A percentile compares a stretch with the other conserved stretches of the same genome.
These are phyloP conservation scores for Pseudogymnoascus pannorum DNA, from an alignment of 2,329 filamentous ascomycete genomes.

Conservation along the genomic window DNA sequence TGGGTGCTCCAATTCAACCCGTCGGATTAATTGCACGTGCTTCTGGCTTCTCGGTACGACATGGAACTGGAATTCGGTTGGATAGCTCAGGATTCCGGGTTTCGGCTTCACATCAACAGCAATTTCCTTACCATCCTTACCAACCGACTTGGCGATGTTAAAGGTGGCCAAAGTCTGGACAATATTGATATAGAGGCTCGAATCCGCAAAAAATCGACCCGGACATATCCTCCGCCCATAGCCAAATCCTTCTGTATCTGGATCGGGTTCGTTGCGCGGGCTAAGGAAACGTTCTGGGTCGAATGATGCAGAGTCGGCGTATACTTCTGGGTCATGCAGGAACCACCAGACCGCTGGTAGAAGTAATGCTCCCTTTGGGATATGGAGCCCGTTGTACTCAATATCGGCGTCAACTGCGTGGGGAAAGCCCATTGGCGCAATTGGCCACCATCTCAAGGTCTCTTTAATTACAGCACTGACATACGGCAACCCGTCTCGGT, in stretches of 20 bases:
- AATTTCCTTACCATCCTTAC: constrained; percentile 30
- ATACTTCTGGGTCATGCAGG: constrained; percentile 29
- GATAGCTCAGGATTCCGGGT: constrained; percentile 6
- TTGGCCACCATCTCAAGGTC: constrained; percentile 38
- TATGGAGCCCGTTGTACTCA: constrained; percentile 46
- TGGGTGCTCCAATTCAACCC: not conserved
- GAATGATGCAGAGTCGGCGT: constrained; percentile 36
- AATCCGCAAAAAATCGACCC: constrained; percentile 43
- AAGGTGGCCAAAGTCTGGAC: constrained; percentile 33
- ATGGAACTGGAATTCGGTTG: constrained; percentile 1
- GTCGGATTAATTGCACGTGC: not conserved
- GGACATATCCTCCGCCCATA: constrained; percentile 46
- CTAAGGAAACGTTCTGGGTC: constrained; percentile 37
- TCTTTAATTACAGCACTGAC: constrained; percentile 41
- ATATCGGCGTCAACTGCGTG: constrained; percentile 47
- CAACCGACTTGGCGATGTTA: constrained; percentile 28
- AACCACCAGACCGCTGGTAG: constrained; percentile 8
- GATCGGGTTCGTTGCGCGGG: constrained; percentile 38
- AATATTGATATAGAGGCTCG: constrained; percentile 31
- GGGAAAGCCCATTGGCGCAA: constrained; percentile 44
- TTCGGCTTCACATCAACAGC: constrained; percentile 1
- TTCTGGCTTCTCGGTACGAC: constrained; percentile 4
- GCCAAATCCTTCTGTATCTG: constrained; percentile 42
- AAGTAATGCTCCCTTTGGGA: constrained; percentile 41
- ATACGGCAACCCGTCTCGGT: constrained; percentile 37